These are phyloP conservation scores for Aspergillus indologenus DNA, from an alignment of 495 filamentous ascomycete genomes.

Conservation along the genomic window DNA sequence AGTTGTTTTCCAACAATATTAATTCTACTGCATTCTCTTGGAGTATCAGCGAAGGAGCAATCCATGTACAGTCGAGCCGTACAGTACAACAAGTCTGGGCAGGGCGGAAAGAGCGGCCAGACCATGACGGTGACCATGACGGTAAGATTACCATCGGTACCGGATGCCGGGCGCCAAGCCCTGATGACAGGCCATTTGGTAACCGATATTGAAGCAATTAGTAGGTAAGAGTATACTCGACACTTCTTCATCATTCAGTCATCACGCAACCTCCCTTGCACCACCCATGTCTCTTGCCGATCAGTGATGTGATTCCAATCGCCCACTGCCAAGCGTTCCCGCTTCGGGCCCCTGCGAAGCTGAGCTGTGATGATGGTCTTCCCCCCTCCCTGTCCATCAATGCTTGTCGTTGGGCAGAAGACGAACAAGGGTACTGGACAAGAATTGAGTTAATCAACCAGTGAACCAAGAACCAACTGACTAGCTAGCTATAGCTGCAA, in stretches of 20 bases:
- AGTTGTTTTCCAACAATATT: too few species aligned
- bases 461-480: too few species aligned
- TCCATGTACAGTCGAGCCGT: too few species aligned
- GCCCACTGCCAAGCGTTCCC: background rate
- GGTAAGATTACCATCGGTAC: background rate
- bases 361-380: background rate
- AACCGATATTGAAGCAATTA: too few species aligned
- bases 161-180: background rate
- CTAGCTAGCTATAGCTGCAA: background rate
- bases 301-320: background rate
- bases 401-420: background rate
- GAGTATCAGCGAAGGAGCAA: too few species aligned
- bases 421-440: background rate
- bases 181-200: background rate
- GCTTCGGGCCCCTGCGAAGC: background rate
- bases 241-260: too few species aligned
- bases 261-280: background rate
- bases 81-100: background rate
- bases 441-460: background rate
- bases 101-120: background rate
- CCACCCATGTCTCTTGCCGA: background rate
- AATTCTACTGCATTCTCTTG: too few species aligned
- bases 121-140: background rate
- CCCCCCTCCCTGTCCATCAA: background rate
- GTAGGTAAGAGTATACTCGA: too few species aligned